Conservation (phyloP, 129 eudicot species). For the sunflower (Helianthus annuus) region HanXRQr2.0-SUNRISE NC_035444.2:10760893-10761392, state of each 20-base stretch:
- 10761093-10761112: constrained; percentile 95
- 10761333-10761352: constrained; percentile 33
- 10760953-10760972: not conserved
- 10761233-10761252: constrained; percentile 92
- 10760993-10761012: constrained; percentile 29
- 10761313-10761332: constrained; percentile 97
- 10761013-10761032: constrained; percentile 99
- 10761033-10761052: constrained; percentile 78
- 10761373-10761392: not conserved
- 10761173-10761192: not conserved
- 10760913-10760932: no score
- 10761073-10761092: constrained; percentile 95
- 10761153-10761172: constrained; percentile 1
- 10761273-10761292: constrained; percentile 49
- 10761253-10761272: constrained; percentile 59
- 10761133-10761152: not conserved
- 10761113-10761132: constrained; percentile 75
- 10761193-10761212: not conserved
- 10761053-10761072: constrained; percentile 96
- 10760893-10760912: no score
- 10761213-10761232: constrained; percentile 82
- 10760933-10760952: no score
- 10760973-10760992: not conserved
- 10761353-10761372: constrained; percentile 6
- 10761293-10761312: constrained; percentile 81